Percentiles rank a stretch among this genome's conserved stretches.
phyloP scores from a whole-genome alignment of 306 rosid genomes.

The Malus fusca region DNA sequence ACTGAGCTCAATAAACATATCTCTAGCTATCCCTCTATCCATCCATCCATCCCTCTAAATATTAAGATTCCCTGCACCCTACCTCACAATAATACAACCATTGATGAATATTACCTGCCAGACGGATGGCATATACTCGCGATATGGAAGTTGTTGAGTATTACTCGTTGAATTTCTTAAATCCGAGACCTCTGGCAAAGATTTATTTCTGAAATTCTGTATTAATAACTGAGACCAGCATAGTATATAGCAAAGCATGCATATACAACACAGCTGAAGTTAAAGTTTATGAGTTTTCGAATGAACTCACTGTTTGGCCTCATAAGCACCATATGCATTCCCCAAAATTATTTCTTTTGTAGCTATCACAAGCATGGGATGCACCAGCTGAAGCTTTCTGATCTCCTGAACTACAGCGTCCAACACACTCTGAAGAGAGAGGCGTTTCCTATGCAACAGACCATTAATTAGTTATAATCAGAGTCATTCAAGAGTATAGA shows the following conservation, averaged over 20 bases:
- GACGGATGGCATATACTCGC: conserved; percentile 79
- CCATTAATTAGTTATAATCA: not conserved
- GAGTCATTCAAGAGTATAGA: not conserved
- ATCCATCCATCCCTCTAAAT: too few species aligned
- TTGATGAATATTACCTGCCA: conserved; percentile 70
- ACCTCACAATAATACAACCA: not conserved
- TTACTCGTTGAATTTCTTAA: conserved; percentile 28
- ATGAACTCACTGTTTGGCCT: conserved; percentile 50
- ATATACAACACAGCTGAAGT: not conserved
- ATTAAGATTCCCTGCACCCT: not conserved
- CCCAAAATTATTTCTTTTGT: conserved; percentile 64
- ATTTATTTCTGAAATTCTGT: conserved; percentile 31
- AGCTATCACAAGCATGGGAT: conserved; percentile 73
- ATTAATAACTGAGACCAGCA: not conserved
- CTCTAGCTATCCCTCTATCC: too few species aligned
- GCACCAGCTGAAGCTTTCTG: conserved; percentile 60
- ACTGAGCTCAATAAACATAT: not conserved
- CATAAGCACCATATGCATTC: conserved; percentile 33
- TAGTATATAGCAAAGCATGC: not conserved
- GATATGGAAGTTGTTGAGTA: conserved; percentile 35
- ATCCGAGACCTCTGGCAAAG: conserved; percentile 30
- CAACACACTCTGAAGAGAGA: conserved; percentile 57
- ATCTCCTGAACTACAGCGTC: conserved; percentile 73
- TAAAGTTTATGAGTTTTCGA: not conserved
- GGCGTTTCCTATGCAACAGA: conserved; percentile 45